Evolutionary conservation across 2,329 filamentous ascomycete genomes (phyloP), one percentile per base, ranked within the genome.

Genomic region (Cladosporium sphaerospermum): DNA sequence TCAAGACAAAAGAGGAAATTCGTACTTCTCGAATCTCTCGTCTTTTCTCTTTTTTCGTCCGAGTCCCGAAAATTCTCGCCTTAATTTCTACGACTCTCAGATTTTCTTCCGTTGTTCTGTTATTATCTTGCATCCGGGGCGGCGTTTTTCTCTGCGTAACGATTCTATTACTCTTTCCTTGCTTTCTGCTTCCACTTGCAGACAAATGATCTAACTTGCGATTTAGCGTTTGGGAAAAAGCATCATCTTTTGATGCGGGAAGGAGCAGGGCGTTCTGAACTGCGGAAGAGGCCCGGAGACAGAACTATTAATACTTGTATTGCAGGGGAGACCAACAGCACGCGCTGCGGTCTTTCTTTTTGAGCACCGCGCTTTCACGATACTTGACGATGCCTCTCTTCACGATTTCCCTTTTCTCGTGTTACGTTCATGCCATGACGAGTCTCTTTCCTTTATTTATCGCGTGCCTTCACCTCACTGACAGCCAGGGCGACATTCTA

Each of bases 11-110:
- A 14, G 37, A 51, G 34, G 40, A 51, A 43, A 11, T 23, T 44
- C n/a, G 41, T 37, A 36, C 11, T 44, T 44, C 40, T 28, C 23
- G 23, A 7, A 28, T 28, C 23, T 44, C 31, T 16, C 28, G n/a
- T 80, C 90, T 92, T 99, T 53, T 97, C 78, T 11, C 36, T 51
- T 44, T 23, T 50, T 44, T 44, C 40, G 34, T 44, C 8, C 33
- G 13, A 31, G 16, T 44, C 2, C 23, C 28, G 48, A 51, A 51
- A 43, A 19, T 14, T 16, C 18, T 44, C 37, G 31, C 28, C 39
- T 42, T 50, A 14, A 9, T 50, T 18, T 43, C 34, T 11, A 36
- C n/a, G 34, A 36, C 34, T 36, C 34, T 36, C n/a, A 36, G 4
- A 6, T 10, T 36, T 36, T 11, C 10, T 36, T 36, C n/a, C 34